Base-by-base conservation (phyloP, 2,329 filamentous ascomycete species). In the Dactylella cylindrospora region DNA sequence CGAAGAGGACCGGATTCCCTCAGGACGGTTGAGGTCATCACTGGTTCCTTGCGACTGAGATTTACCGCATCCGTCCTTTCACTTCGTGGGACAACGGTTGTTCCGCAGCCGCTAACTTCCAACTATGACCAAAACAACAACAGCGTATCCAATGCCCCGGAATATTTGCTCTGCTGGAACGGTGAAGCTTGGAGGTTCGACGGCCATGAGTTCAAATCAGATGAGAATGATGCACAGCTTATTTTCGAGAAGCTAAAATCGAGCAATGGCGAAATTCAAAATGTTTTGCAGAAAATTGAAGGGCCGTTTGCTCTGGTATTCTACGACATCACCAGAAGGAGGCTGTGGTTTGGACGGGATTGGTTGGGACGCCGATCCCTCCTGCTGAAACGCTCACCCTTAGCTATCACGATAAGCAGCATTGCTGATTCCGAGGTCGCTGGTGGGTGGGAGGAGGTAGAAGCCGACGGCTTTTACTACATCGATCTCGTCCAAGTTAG, bases 251-350 rank as follows among this genome's bases (percentile, higher is more conserved):
- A 80, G 29, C 76, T 95, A 66, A 68, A 39, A 64, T 70, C 36
- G 57, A 69, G 49, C 36, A 55, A 72, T 44, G 68, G 68, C 15
- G 72, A 72, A 22, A 71, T 84, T 6, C 66, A 83, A 5, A 70
- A 77, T 47, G 77, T 79, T 0, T 72, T 90, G 32, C 78, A 80
- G 50, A 76, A 73, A 31, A 80, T 91, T 20, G 80, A 84, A 57
- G 93, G 93, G 0, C 91, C 93, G 0, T 97, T 93, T 74, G 88
- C 91, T 1, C 93, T 97, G 72, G 80, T 91, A 4, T 96, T 85
- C 72, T 86, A 85, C 69, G 86, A 96, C 74, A 78, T 77, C 12
- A 69, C 71, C 7, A 76, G 79, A 47, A 76, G 75, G 7, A 79
- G 79, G 33, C 66, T 97, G 10, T 95, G 85, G 73, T 96, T 87